Evolutionary conservation across 371 early-diverging fungal genomes (phyloP).

Genomic region (Cokeromyces recurvatus): DNA sequence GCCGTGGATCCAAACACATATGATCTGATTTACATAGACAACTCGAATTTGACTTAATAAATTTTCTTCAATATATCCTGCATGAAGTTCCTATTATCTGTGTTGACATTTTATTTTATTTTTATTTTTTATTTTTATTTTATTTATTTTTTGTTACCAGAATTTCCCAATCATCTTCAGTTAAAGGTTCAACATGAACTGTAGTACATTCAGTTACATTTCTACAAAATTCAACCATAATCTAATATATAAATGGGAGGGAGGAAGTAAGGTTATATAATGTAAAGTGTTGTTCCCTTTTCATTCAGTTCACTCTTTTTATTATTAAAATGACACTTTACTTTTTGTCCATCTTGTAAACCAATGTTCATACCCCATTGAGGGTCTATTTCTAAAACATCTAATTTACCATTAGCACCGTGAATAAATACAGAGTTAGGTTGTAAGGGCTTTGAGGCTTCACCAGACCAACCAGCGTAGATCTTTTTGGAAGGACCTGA

Average conservation of each 20-base stretch:
- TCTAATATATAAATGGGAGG: constrained; percentile 33
- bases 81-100: constrained; percentile 72
- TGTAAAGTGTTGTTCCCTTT: not conserved
- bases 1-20: constrained; percentile 74
- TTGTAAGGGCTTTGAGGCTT: constrained; percentile 40
- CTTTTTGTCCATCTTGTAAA: constrained; percentile 64
- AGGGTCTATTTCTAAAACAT: constrained; percentile 71
- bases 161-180: constrained; percentile 88
- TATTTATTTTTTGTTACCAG: constrained; percentile 42
- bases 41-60: constrained; percentile 74
- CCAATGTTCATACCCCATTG: constrained; percentile 64
- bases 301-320: not conserved
- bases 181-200: constrained; percentile 74
- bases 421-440: constrained; percentile 38
- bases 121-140: not conserved
- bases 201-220: constrained; percentile 55
- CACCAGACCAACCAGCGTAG: constrained; percentile 72
- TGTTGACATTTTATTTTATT: not conserved
- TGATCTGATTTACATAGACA: constrained; percentile 58
- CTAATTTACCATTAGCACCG: constrained; percentile 39
- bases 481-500: constrained; percentile 31
- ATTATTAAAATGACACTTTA: no score
- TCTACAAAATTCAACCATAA: constrained; percentile 59
- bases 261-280: no score
- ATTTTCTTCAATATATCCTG: constrained; percentile 76